Evolutionary conservation across 148 eudicot genomes (phyloP), one percentile per base, ranked within the genome.

Genomic region (Mesembryanthemum crystallinum): DNA sequence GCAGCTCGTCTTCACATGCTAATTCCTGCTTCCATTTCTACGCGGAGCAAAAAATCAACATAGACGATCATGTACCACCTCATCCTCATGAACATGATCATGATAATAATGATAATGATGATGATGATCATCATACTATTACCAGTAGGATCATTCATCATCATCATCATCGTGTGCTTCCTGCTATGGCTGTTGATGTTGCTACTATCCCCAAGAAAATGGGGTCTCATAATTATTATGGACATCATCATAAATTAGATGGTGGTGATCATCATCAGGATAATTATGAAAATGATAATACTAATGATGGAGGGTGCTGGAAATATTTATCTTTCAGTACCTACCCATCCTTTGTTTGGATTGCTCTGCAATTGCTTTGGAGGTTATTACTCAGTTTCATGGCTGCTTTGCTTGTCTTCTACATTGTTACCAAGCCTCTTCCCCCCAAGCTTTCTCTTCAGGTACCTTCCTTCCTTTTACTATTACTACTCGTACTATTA

Each of bases 351-450:
- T 73, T 45, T 30, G 62, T 70, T 61, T 93, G 98, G 98, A 79
- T 86, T 29, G 75, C 63, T 76, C n/a, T 93, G 70, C 98, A 93
- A 78, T 42, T 93, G 25, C 3, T 72, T 28, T 91, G 92, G 93
- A 86, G 98, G 80, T n/a, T 89, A 67, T 20, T 85, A 21, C 57
- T 88, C 27, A 91, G 98, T 68, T 77, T 89, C 61, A 74, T 74
- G 8, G 70, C 87, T 73, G 96, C 92, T 10, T 79, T 93, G 84
- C 82, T 84, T 62, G 89, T 90, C 78, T 93, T 90, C 82, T 90
- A 90, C 77, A 29, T 92, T 8, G 83, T 78, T 13, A 87, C 96
- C 11, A 89, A 83, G 75, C 98, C 96, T 7, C 98, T 90, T 0
- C 76, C 87, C 2, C 96, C 98, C 8, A 79, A 54, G 9, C 20